Percentiles rank a stretch among this genome's conserved stretches.
These are phyloP conservation scores for Ilyonectria destructans DNA, from an alignment of 2,329 filamentous ascomycete species.

Conservation along the genomic window DNA sequence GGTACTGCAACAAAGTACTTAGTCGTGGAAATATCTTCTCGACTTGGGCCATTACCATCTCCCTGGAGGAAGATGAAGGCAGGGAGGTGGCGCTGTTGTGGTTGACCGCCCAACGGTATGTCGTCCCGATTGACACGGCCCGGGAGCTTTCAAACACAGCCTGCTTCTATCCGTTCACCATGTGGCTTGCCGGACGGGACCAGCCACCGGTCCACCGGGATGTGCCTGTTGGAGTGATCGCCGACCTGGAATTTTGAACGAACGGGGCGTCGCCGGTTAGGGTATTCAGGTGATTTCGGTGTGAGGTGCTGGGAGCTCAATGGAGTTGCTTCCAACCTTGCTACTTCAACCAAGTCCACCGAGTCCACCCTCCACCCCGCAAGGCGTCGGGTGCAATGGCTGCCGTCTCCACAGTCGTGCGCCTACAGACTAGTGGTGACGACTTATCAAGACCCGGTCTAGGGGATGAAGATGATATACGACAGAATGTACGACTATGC, in stretches of 20 bases:
- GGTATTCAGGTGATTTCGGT: neutral
- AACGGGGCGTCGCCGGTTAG: neutral
- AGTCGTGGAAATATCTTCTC: no score
- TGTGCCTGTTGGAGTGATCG: slow-evolving; percentile 4
- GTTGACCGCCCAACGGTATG: neutral
- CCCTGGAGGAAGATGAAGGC: neutral
- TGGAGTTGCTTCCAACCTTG: neutral
- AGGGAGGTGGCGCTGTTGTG: neutral
- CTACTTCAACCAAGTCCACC: neutral
- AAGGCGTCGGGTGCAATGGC: neutral
- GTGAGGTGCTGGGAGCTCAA: neutral
- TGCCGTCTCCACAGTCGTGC: neutral
- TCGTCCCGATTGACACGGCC: neutral
- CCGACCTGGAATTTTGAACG: neutral
- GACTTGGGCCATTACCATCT: no score
- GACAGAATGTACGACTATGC: slow-evolving; percentile 1
- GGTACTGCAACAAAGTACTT: no score
- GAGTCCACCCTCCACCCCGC: neutral
- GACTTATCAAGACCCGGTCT: neutral
- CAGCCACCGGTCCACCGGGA: slow-evolving; percentile 23
- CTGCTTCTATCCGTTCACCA: slow-evolving; percentile 23
- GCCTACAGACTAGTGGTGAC: neutral
- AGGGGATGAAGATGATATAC: slow-evolving; percentile 5
- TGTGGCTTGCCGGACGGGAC: slow-evolving; percentile 40
- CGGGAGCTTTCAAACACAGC: slow-evolving; percentile 8